phyloP scores from a whole-genome alignment of 192 early-diverging fungal genomes.

The Globomyces pollinis-pini region DNA sequence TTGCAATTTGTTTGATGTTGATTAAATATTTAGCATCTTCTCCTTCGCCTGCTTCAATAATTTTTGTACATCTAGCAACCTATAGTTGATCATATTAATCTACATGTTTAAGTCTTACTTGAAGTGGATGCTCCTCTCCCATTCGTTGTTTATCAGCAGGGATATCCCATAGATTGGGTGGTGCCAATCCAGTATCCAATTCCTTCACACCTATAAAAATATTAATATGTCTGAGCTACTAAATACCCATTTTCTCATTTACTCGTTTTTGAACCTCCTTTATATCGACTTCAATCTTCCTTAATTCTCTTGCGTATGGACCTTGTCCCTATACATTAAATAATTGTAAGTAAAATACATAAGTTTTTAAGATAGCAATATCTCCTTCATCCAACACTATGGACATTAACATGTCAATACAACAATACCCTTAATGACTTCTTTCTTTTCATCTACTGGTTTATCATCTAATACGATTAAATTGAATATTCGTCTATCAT shows the following conservation, averaged over 20 bases:
- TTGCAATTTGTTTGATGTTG: slow-evolving; percentile 97
- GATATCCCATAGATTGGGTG: slow-evolving; percentile 98
- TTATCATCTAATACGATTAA: slow-evolving; percentile 63
- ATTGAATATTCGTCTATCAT: no score
- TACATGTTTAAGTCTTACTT: no score
- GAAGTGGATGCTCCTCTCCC: slow-evolving; percentile 89
- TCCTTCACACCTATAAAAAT: slow-evolving; percentile 82
- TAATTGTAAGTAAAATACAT: slow-evolving; percentile 61
- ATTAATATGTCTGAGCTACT: not conserved
- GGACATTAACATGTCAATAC: not conserved
- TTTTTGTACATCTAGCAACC: slow-evolving; percentile 98
- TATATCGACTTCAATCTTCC: slow-evolving; percentile 87
- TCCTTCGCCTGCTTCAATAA: slow-evolving; percentile 85
- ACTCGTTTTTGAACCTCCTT: slow-evolving; percentile 97
- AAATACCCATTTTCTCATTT: slow-evolving; percentile 92
- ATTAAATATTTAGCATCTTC: slow-evolving; percentile 96
- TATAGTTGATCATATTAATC: slow-evolving; percentile 50
- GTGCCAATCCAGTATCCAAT: slow-evolving; percentile 94
- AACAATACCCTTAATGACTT: slow-evolving; percentile 65
- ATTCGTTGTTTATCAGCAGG: slow-evolving; percentile 98
- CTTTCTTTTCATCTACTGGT: slow-evolving; percentile 67
- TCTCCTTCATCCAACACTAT: slow-evolving; percentile 82
- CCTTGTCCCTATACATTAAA: slow-evolving; percentile 82
- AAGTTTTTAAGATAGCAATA: slow-evolving; percentile 87
- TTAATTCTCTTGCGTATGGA: slow-evolving; percentile 93